phyloP scores from a whole-genome alignment of 192 early-diverging fungal genomes.

The Coemansia sp. region DNA sequence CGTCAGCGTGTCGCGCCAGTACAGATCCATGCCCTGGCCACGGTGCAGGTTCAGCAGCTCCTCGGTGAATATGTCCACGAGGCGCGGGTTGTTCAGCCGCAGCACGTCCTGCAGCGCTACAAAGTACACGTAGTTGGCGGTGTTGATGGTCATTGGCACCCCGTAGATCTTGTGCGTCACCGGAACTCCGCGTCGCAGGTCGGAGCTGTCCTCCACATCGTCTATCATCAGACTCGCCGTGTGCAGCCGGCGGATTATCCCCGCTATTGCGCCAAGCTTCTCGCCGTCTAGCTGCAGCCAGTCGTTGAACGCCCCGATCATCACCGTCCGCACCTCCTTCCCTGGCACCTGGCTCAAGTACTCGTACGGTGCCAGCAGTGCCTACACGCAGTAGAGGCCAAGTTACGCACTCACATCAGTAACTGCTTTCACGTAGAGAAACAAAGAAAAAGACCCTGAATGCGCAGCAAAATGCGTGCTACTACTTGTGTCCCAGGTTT shows the following conservation, averaged over 20 bases:
- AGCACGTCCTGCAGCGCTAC: constrained; percentile 76
- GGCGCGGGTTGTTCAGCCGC: constrained; percentile 64
- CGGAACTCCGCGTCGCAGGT: constrained; percentile 83
- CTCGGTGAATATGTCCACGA: constrained; percentile 87
- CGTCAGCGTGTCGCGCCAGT: constrained; percentile 88
- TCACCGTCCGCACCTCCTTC: constrained; percentile 89
- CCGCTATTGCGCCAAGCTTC: constrained; percentile 70
- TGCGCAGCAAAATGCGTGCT: not conserved
- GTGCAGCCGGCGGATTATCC: constrained; percentile 93
- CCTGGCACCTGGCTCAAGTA: constrained; percentile 88
- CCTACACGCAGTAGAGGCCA: constrained; percentile 45
- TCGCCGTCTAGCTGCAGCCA: constrained; percentile 80
- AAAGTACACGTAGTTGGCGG: constrained; percentile 97
- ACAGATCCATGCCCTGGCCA: constrained; percentile 98
- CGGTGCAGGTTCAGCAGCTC: constrained; percentile 90
- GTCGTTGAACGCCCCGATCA: constrained; percentile 88
- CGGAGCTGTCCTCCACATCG: constrained; percentile 94
- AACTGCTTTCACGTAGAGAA: not conserved
- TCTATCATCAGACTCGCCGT: constrained; percentile 93
- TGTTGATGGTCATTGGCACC: constrained; percentile 89
- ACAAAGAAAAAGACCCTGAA: not conserved
- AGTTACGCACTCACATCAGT: not conserved
- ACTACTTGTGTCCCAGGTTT: too few species aligned
- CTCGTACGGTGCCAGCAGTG: constrained; percentile 89
- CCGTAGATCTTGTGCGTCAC: constrained; percentile 98